Conservation (phyloP, 345 rosid genomes). For the Hibiscus mutabilis region DNA sequence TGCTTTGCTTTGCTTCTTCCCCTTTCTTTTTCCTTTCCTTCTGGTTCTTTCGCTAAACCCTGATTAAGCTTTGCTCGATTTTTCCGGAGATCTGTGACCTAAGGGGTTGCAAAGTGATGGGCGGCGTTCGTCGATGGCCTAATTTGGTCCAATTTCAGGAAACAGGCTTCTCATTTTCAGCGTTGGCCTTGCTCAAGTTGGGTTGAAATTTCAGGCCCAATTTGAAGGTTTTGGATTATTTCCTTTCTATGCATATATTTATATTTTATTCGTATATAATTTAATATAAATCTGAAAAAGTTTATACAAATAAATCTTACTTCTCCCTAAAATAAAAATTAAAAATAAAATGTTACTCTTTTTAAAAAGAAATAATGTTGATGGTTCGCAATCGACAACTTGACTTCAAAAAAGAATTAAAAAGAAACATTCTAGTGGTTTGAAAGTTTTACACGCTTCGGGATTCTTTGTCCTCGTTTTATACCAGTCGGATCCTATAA, state of each 20-base stretch:
- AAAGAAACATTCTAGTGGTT: too few relatives aligned
- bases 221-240: not conserved
- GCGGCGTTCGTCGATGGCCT: not conserved
- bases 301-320: too few relatives aligned
- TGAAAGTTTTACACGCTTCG: too few relatives aligned
- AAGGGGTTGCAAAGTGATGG: not conserved
- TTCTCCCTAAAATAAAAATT: too few relatives aligned
- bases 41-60: not conserved
- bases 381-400: too few relatives aligned
- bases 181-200: not conserved
- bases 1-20: not conserved
- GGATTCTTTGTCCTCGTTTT: too few relatives aligned
- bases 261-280: too few relatives aligned
- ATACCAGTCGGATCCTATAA: too few relatives aligned
- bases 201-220: not conserved
- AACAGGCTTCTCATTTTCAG: not conserved
- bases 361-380: too few relatives aligned
- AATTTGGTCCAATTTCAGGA: not conserved
- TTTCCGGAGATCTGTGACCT: conserved; percentile 1
- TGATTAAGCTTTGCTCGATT: not conserved
- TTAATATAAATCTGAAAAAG: too few relatives aligned
- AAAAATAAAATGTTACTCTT: too few relatives aligned
- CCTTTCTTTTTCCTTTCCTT: not conserved
- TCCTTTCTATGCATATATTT: not conserved
- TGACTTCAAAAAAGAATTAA: too few relatives aligned